Base-by-base conservation (phyloP, 1,139 yeast species). In the Hemisphaericaspora xylofermentans region DNA sequence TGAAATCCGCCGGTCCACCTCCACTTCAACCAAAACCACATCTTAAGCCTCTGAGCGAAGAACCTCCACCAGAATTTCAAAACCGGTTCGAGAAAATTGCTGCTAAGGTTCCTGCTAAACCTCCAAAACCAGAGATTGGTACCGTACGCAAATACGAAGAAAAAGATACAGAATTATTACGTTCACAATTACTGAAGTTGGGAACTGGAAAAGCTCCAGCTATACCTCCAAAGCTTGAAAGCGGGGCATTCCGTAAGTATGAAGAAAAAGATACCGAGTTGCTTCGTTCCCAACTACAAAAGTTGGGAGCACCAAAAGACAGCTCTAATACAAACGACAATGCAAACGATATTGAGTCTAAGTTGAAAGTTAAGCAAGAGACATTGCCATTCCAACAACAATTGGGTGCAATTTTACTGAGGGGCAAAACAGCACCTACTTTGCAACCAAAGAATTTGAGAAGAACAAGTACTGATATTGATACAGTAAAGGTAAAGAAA, bases 241-340 rank as follows among this genome's bases (percentile, higher is more conserved):
- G 27, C 10, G 27, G 27, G 12, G 10, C 27, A n/a, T 44, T 48
- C 33, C 43, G 48, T 14, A 48, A 49, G 7, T 63, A 60, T 40
- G 58, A 60, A 38, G 50, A 53, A 24, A 42, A 42, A 15, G 68
- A 63, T 33, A 39, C 61, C 2, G 54, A 54, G 36, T 44, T 54
- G 6, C 50, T 65, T 42, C 46, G 56, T 31, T 44, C 53, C 1
- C 27, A 24, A 24, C 10, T 24, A 12, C 27, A 6, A 9, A 24
- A 33, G 18, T 24, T 24, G 27, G 27, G 27, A 4, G 27, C 27
- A 21, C 17, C 19, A 8, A 13, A 33, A 24, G 17, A 24, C 28
- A 13, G n/a, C n/a, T n/a, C n/a, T n/a, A n/a, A n/a, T n/a, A 17
- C 13, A 27, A 9, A 3, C n/a, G 15, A 13, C 7, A 16, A 7